A percentile compares a stretch with the other conserved stretches of the same genome.
phyloP scores from a whole-genome alignment of 768 basidiomycete species.

The Mycena haematopus region DNA sequence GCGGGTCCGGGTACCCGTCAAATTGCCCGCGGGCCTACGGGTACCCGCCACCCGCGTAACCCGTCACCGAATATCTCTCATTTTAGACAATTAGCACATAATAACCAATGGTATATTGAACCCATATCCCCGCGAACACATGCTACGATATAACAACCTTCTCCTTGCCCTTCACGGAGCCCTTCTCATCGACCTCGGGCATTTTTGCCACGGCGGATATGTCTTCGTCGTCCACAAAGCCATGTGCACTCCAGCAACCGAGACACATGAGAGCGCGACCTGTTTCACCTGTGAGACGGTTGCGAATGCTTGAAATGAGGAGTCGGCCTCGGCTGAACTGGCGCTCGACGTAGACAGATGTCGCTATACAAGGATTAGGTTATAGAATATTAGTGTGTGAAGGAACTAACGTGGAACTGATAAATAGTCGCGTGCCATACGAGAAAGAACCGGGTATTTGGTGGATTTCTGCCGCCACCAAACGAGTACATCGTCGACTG shows the following conservation, averaged over 20 bases:
- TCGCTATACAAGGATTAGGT: not conserved
- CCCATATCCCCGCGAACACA: no score
- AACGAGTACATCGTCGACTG: not conserved
- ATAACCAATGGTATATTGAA: no score
- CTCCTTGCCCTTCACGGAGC: no score
- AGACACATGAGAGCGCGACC: conserved; percentile 36
- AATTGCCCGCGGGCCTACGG: not conserved
- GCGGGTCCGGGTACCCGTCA: conserved; percentile 3
- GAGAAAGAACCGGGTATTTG: not conserved
- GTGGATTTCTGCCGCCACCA: not conserved
- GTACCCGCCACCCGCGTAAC: conserved; percentile 1
- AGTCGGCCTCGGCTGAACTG: conserved; percentile 39
- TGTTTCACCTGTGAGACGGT: conserved; percentile 32
- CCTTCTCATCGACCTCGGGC: no score
- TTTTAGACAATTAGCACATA: no score
- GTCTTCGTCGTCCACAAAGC: conserved; percentile 28
- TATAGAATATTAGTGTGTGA: not conserved
- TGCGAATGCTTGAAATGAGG: conserved; percentile 34
- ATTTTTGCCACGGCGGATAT: not conserved
- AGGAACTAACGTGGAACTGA: not conserved
- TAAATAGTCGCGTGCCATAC: not conserved
- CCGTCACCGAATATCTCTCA: not conserved
- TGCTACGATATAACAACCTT: no score
- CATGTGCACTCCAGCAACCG: conserved; percentile 32
- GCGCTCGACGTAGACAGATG: conserved; percentile 38